Evolutionary conservation across 2,329 filamentous ascomycete genomes (phyloP).

Genomic region (Fonsecaea monophora): DNA sequence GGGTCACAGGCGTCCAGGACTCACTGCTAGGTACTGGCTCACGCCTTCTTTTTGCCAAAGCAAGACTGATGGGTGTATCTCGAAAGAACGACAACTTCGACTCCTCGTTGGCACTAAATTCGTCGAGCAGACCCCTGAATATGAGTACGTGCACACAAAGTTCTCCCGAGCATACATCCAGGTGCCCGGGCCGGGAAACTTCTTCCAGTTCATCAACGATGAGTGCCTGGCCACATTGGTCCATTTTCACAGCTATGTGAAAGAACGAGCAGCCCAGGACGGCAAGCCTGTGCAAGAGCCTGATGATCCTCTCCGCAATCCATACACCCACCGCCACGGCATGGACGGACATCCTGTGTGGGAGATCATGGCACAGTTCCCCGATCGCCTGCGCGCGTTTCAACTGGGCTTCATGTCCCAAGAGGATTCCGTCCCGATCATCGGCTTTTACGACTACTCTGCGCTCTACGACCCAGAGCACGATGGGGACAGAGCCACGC

Average conservation of each 20-base stretch:
- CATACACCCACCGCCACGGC: slow-evolving; percentile 42
- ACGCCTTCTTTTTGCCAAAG: not conserved
- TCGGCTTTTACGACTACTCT: slow-evolving; percentile 33
- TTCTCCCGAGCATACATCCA: slow-evolving; percentile 28
- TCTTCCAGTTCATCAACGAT: slow-evolving; percentile 32
- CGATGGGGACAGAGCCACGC: slow-evolving; percentile 23
- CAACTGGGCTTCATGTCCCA: slow-evolving; percentile 40
- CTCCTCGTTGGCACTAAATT: slow-evolving; percentile 29
- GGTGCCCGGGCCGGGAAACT: slow-evolving; percentile 26
- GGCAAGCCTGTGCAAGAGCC: slow-evolving; percentile 24
- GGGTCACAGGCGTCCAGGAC: slow-evolving; percentile 23
- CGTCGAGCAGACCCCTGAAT: slow-evolving; percentile 18
- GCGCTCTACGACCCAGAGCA: slow-evolving; percentile 9
- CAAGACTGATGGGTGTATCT: not conserved
- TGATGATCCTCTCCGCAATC: slow-evolving; percentile 33
- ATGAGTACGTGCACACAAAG: slow-evolving; percentile 29
- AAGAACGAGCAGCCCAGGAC: slow-evolving; percentile 20
- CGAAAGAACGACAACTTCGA: slow-evolving; percentile 26
- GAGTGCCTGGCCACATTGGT: slow-evolving; percentile 20
- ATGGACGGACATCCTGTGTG: slow-evolving; percentile 40
- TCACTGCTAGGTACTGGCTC: slow-evolving; percentile 21
- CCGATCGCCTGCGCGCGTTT: slow-evolving; percentile 41
- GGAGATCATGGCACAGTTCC: slow-evolving; percentile 40
- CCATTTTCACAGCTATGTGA: slow-evolving; percentile 25
- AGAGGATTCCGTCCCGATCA: slow-evolving; percentile 25